Conservation (phyloP, 176 grass and related monocot genomes). For the Oryza punctata region DNA sequence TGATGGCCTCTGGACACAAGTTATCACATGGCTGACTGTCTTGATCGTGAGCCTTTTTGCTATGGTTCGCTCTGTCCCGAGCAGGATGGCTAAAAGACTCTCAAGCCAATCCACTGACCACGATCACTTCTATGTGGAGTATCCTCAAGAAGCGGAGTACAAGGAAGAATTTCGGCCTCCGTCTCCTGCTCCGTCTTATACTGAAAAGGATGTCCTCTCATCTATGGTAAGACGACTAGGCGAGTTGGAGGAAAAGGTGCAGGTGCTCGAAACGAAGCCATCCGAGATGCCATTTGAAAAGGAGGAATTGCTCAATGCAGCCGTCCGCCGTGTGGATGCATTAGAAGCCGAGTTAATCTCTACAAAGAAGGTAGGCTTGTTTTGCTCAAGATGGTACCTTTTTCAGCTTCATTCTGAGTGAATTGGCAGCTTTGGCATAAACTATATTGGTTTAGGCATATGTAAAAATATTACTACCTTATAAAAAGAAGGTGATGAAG, state of each 20-base stretch:
- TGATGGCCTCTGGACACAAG: constrained; percentile 50
- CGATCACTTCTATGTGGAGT: constrained; percentile 47
- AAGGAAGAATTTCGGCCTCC: constrained; percentile 91
- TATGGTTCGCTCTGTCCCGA: constrained; percentile 54
- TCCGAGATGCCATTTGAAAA: constrained; percentile 93
- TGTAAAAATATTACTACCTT: not conserved
- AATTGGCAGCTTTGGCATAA: not conserved
- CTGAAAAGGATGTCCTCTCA: constrained; percentile 71
- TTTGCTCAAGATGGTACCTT: constrained; percentile 5
- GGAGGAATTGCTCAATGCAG: constrained; percentile 88
- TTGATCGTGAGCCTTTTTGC: constrained; percentile 71
- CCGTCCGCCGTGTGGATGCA: constrained; percentile 82
- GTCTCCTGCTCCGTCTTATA: constrained; percentile 82
- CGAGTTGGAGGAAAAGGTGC: constrained; percentile 88
- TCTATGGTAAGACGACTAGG: constrained; percentile 65
- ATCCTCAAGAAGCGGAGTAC: constrained; percentile 55
- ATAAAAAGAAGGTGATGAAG: not conserved
- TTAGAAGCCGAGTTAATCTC: constrained; percentile 97
- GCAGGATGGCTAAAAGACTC: constrained; percentile 65
- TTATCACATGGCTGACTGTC: constrained; percentile 66
- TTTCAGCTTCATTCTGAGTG: not conserved
- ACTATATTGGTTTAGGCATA: not conserved
- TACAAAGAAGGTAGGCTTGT: constrained; percentile 79
- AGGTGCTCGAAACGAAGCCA: constrained; percentile 78
- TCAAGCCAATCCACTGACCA: constrained; percentile 49